Conservation (phyloP, 208 protist species). For the Leishmania amazonensis region DNA sequence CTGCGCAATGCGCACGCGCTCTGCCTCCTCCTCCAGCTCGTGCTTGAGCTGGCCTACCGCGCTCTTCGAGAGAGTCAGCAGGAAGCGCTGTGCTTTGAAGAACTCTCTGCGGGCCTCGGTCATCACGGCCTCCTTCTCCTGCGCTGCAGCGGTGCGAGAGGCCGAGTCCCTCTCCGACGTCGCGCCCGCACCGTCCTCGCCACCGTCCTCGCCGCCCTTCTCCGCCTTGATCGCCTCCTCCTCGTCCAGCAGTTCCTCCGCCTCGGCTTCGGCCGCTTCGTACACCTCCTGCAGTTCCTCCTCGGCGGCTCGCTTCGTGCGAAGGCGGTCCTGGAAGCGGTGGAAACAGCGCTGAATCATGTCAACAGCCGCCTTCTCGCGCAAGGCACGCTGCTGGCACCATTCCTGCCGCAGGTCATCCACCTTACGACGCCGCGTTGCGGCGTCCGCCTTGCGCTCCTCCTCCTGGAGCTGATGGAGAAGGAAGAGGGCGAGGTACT, state of each 20-base stretch:
- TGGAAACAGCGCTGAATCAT: conserved; percentile 77
- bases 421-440: conserved; percentile 35
- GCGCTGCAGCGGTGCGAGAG: conserved; percentile 15
- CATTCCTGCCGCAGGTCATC: conserved; percentile 62
- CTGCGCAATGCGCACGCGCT: conserved; percentile 58
- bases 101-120: conserved; percentile 57
- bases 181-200: conserved; percentile 6
- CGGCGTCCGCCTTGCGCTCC: conserved; percentile 43
- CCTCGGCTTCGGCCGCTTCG: conserved; percentile 61
- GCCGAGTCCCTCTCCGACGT: conserved; percentile 16
- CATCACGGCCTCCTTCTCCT: conserved; percentile 43
- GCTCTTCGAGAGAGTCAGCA: conserved; percentile 64
- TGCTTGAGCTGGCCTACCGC: conserved; percentile 65
- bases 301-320: conserved; percentile 50
- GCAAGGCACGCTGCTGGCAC: conserved; percentile 42
- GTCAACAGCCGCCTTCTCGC: conserved; percentile 73
- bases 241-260: conserved; percentile 72
- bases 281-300: conserved; percentile 50
- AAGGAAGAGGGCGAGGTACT: conserved; percentile 90
- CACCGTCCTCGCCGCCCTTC: conserved; percentile 14
- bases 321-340: conserved; percentile 37
- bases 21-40: conserved; percentile 44
- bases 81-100: conserved; percentile 75
- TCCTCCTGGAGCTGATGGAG: conserved; percentile 87
- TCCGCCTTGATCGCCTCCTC: conserved; percentile 28